Percentiles rank a stretch among this genome's conserved stretches.
phyloP scores from a whole-genome alignment of 2,329 filamentous ascomycete species.

The Fusarium clavum region DNA sequence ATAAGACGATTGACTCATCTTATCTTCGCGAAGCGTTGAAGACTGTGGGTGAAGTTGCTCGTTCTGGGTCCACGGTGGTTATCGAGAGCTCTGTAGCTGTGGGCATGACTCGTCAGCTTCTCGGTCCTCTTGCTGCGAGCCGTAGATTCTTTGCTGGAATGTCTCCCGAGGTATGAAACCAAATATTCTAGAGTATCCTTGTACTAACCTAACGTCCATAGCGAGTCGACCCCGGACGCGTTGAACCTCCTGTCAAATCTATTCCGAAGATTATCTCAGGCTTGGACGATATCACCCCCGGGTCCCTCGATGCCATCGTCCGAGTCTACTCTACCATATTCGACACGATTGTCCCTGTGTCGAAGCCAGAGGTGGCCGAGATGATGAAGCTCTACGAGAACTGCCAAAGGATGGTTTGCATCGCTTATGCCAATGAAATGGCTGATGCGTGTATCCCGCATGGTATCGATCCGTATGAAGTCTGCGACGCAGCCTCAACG shows the following conservation, averaged over 20 bases:
- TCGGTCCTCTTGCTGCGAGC: constrained; percentile 56
- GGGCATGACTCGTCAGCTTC: constrained; percentile 63
- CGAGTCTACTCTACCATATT: constrained; percentile 59
- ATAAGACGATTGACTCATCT: constrained; percentile 60
- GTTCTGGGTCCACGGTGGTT: constrained; percentile 59
- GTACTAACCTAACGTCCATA: constrained; percentile 38
- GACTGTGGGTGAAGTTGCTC: constrained; percentile 55
- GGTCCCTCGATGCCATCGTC: constrained; percentile 57
- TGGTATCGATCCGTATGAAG: constrained; percentile 62
- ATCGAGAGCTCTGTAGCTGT: constrained; percentile 65
- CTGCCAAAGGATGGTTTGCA: constrained; percentile 65
- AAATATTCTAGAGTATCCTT: accelerated
- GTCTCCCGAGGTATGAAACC: constrained; percentile 53
- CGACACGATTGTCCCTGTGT: constrained; percentile 58
- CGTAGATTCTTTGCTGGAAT: constrained; percentile 59
- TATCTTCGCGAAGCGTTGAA: constrained; percentile 58
- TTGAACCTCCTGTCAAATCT: constrained; percentile 51
- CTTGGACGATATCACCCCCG: constrained; percentile 57
- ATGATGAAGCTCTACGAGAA: constrained; percentile 69
- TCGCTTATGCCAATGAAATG: constrained; percentile 67
- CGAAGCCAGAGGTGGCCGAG: constrained; percentile 64
- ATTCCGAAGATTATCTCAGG: constrained; percentile 67
- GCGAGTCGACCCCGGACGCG: constrained; percentile 63
- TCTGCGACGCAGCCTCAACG: constrained; percentile 59
- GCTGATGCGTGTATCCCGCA: constrained; percentile 60